Conservation (phyloP, 257 asterid species). For the Solanum neorickii region DNA sequence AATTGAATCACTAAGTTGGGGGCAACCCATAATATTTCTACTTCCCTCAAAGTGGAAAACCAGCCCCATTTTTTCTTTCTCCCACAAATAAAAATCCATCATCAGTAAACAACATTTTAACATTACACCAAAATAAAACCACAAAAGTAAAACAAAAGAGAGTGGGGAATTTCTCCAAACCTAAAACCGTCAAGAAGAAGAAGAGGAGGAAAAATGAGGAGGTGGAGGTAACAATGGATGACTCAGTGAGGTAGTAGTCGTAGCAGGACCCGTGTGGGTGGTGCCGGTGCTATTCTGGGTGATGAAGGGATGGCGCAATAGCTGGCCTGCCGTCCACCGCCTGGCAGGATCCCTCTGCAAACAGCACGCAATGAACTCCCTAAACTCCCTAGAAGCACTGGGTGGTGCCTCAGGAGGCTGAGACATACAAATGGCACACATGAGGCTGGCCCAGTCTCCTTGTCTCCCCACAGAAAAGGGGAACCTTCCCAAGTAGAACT, state of each 20-base stretch:
- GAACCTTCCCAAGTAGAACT: conserved; percentile 66
- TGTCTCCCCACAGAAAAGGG: conserved; percentile 68
- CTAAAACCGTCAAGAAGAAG: conserved; percentile 3
- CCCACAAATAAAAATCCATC: not conserved
- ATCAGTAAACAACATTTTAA: not conserved
- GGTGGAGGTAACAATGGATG: conserved; percentile 12
- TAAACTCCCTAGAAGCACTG: conserved; percentile 50
- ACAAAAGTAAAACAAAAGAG: not conserved
- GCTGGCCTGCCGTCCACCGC: conserved; percentile 24
- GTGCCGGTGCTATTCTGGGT: conserved; percentile 5
- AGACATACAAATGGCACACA: conserved; percentile 85
- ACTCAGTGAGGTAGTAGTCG: not conserved
- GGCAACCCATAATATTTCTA: not conserved
- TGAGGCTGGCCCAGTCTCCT: conserved; percentile 90
- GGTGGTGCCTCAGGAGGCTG: conserved; percentile 82
- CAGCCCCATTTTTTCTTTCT: not conserved
- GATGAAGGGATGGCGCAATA: conserved; percentile 32
- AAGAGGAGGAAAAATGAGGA: conserved; percentile 11
- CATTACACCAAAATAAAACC: conserved; percentile 5
- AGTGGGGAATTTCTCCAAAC: not conserved
- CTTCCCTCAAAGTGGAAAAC: not conserved
- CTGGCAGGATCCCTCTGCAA: conserved; percentile 34
- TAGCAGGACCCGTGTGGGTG: not conserved
- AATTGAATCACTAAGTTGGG: not conserved
- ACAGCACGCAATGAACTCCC: conserved; percentile 30